A percentile compares a stretch with the other conserved stretches of the same genome.
phyloP scores from a whole-genome alignment of 768 basidiomycete genomes.

The Russula sp. region DNA sequence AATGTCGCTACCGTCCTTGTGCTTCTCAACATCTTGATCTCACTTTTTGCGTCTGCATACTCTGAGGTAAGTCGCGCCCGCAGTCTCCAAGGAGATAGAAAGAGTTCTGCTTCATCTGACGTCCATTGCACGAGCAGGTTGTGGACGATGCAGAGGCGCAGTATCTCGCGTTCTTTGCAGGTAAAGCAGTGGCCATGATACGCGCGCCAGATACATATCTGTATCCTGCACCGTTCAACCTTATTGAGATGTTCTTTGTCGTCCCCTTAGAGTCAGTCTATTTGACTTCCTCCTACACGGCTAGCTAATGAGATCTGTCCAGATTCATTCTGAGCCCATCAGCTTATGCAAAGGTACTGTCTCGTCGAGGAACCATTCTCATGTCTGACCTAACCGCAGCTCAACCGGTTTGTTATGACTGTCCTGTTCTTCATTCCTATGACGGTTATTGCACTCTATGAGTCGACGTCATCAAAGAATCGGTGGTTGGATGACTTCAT shows the following conservation, averaged over 20 bases:
- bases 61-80: slow-evolving; percentile 55
- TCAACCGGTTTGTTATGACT: slow-evolving; percentile 77
- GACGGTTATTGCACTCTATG: slow-evolving; percentile 64
- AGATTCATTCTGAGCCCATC: slow-evolving; percentile 8
- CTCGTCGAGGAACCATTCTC: slow-evolving; percentile 10
- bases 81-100: neutral
- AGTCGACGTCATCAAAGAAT: slow-evolving; percentile 49
- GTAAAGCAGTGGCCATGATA: slow-evolving; percentile 81
- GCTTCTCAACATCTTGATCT: slow-evolving; percentile 89
- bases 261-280: slow-evolving; percentile 78
- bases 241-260: slow-evolving; percentile 73
- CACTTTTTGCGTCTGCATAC: slow-evolving; percentile 91
- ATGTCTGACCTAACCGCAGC: slow-evolving; percentile 31
- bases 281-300: neutral
- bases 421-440: slow-evolving; percentile 80
- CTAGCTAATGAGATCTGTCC: neutral
- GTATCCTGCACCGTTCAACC: slow-evolving; percentile 91
- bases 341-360: slow-evolving; percentile 52
- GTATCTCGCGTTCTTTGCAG: slow-evolving; percentile 86
- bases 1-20: slow-evolving; percentile 78
- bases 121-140: slow-evolving; percentile 43
- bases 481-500: slow-evolving; percentile 70
- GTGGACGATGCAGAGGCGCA: slow-evolving; percentile 83
- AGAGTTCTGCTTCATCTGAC: neutral
- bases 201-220: slow-evolving; percentile 79